These are phyloP conservation scores for Geranium incanum DNA, from an alignment of 441 rosid species.

Conservation along the genomic window DNA sequence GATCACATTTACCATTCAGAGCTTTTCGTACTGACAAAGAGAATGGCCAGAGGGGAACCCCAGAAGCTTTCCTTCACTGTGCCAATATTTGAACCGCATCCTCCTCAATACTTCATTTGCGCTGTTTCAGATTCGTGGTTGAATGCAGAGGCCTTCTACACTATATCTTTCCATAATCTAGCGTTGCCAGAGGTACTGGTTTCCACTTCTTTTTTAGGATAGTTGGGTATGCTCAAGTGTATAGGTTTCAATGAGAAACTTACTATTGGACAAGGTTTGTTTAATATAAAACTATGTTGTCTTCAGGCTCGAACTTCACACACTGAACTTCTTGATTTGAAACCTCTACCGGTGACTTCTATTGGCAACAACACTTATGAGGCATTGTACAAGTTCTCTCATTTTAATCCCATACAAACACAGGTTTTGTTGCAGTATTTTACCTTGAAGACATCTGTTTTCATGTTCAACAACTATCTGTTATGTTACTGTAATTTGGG, in stretches of 20 bases:
- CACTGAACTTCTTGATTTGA: conserved; percentile 93
- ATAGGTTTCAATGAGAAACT: conserved; percentile 16
- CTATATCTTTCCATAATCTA: conserved; percentile 87
- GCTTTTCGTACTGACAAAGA: conserved; percentile 85
- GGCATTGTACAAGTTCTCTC: conserved; percentile 83
- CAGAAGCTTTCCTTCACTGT: conserved; percentile 91
- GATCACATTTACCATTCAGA: conserved; percentile 98
- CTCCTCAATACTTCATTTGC: conserved; percentile 92
- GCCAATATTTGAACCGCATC: conserved; percentile 99
- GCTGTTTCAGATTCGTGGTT: conserved; percentile 99
- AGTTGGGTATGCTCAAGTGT: conserved; percentile 12
- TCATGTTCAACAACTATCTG: conserved; percentile 13
- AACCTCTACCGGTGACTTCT: conserved; percentile 88
- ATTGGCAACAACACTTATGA: conserved; percentile 65
- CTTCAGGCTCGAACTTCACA: conserved; percentile 72
- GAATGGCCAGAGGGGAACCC: conserved; percentile 79
- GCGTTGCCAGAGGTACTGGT: conserved; percentile 75
- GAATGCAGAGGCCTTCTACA: conserved; percentile 88
- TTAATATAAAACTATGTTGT: conserved; percentile 24
- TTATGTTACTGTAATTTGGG: conserved; percentile 14
- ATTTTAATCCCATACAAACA: conserved; percentile 98
- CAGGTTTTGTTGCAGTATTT: conserved; percentile 50
- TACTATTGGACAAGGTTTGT: conserved; percentile 18
- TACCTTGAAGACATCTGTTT: conserved; percentile 20
- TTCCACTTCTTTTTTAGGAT: background rate